Evolutionary conservation across 371 early-diverging fungal genomes (phyloP), one percentile per base, ranked within the genome.

Genomic region (Haplosporangium sp.): DNA sequence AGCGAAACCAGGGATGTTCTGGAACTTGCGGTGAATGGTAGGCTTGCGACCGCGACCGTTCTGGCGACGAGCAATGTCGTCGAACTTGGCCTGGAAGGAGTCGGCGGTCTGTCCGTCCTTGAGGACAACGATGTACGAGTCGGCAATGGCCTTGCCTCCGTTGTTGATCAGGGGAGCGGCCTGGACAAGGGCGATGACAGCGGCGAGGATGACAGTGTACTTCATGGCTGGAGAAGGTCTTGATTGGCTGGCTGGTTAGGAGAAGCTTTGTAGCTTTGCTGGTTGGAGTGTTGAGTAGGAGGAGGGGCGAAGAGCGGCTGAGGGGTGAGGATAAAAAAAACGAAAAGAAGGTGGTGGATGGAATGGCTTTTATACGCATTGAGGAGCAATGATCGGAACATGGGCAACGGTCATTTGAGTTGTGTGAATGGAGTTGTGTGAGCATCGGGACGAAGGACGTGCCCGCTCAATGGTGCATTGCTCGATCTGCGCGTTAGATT

Each of bases 101-200:
- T 36, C 42, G 55, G 61, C 46, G 38, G 59, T 18, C 40, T 59
- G 2, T 21, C 62, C 68, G 14, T 73, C 59, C 63, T 73, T 73
- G 59, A 59, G 59, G 50, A 59, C 48, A 20, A 74, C 74, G 29
- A 74, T 74, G 64, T 74, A 74, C 6, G 69, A 68, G 43, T 64
- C 62, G n/a, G 74, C 53, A 29, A 74, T 62, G 40, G 62, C 50
- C 51, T 68, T 38, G 48, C 61, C 68, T 1, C 20, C 47, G 21
- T 55, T 46, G 50, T 45, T 40, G 18, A 62, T 14, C 57, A 60
- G 48, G 29, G 68, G 68, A 48, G 68, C 68, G 40, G 68, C 61
- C 55, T 68, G 68, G 41, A 50, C 62, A 12, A 61, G 16, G 43
- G 68, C 68, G 29, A 68, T 13, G 68, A 21, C 20, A n/a, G 57